These are phyloP conservation scores for Tetracentron sinense DNA, from an alignment of 164 flowering plant genomes.

Conservation along the genomic window DNA sequence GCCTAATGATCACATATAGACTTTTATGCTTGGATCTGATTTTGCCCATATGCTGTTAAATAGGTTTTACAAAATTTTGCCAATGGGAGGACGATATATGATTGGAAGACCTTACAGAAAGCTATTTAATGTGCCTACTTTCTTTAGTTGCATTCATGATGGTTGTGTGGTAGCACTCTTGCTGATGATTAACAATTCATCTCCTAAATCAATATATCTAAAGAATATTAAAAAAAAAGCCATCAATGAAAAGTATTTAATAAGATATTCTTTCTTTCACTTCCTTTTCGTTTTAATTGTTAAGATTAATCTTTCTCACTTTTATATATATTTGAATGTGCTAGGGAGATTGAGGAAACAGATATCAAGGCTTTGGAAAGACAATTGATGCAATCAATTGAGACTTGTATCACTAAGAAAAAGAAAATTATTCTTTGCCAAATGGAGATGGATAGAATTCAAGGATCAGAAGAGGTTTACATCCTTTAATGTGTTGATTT, in stretches of 20 bases:
- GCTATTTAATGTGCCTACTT: no score
- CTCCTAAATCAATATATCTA: background rate
- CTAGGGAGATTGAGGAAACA: conserved; percentile 91
- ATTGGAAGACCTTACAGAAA: no score
- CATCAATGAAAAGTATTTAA: no score
- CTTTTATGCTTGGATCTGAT: no score
- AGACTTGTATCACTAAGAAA: conserved; percentile 82
- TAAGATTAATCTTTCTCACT: background rate
- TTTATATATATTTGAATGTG: conserved; percentile 8
- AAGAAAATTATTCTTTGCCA: conserved; percentile 83
- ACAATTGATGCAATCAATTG: conserved; percentile 93
- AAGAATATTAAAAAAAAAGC: background rate
- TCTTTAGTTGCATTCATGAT: no score
- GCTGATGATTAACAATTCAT: background rate
- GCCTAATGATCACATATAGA: no score
- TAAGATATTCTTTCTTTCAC: background rate
- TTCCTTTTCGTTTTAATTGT: background rate
- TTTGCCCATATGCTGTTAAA: no score
- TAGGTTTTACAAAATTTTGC: no score
- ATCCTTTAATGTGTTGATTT: conserved; percentile 1
- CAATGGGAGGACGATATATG: no score
- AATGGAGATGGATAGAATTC: conserved; percentile 85
- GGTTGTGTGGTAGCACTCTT: no score
- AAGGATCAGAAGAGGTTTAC: conserved; percentile 82
- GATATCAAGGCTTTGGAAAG: conserved; percentile 88